A percentile compares a stretch with the other conserved stretches of the same genome.
Evolutionary conservation across 805 yeast genomes (phyloP).

Genomic region (Hemisphaericaspora nanyangensis): DNA sequence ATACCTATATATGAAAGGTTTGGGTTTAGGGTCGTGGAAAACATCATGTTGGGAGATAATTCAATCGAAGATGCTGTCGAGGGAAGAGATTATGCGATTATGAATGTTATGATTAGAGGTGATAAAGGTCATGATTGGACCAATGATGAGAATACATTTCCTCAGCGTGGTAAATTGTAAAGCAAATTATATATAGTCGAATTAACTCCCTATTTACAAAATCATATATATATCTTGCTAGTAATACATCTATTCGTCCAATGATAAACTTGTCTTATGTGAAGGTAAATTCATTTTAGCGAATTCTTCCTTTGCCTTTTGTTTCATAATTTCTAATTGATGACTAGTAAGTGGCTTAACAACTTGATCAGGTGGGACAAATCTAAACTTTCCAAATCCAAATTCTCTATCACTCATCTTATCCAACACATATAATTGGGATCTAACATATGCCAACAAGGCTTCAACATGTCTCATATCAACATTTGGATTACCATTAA

Average conservation of each 20-base stretch:
- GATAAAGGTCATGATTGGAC: conserved; percentile 34
- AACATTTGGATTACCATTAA: conserved; percentile 76
- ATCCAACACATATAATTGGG: conserved; percentile 82
- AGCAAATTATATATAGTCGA: background rate
- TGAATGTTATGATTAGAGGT: conserved; percentile 44
- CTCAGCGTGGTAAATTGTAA: conserved; percentile 12
- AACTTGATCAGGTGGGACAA: conserved; percentile 76
- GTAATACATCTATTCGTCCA: conserved; percentile 30
- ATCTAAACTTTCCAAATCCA: conserved; percentile 83
- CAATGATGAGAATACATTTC: conserved; percentile 12
- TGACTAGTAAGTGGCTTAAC: conserved; percentile 67
- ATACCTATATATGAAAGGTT: conserved; percentile 52
- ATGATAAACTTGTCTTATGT: conserved; percentile 42
- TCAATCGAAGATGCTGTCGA: conserved; percentile 20
- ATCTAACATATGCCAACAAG: conserved; percentile 82
- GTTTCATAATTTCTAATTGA: conserved; percentile 55
- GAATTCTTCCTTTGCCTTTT: conserved; percentile 49
- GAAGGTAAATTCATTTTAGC: conserved; percentile 58
- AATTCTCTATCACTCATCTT: conserved; percentile 88
- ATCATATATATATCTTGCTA: background rate
- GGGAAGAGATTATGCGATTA: conserved; percentile 38
- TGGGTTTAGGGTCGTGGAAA: conserved; percentile 47
- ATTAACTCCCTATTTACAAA: background rate
- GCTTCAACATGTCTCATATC: conserved; percentile 86
- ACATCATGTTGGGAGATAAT: conserved; percentile 42